Evolutionary conservation across 495 filamentous ascomycete genomes (phyloP), one percentile per base, ranked within the genome.

Genomic region (Sabuloglossum arenarium): DNA sequence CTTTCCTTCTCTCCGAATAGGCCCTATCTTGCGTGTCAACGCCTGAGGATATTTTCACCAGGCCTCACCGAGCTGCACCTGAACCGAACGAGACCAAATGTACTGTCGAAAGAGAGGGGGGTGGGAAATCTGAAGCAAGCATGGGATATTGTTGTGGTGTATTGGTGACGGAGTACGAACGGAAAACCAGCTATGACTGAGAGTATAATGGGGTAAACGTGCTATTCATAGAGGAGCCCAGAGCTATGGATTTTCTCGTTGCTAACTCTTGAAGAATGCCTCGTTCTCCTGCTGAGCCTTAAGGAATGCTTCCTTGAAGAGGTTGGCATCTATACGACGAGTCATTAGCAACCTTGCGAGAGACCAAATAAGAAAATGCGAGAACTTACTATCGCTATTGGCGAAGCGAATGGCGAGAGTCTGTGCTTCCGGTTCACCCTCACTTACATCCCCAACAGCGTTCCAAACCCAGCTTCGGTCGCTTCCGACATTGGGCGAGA

Each of bases 391-490:
- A 65, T 99, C 93, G 61, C 85, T 83, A 75, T 97, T 99, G 70
- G 86, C 89, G 66, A 99, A 95, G 49, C 93, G 88, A 62, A 97
- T 96, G 58, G 93, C 94, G 57, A 99, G 77, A 49, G 93, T 99
- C 65, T 86, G 81, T 32, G 90, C 86, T 75, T 97, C 93, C 30
- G 93, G 86, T 71, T 96, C 90, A 57, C 91, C 93, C 74, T 99
- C 93, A 64, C 86, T 94, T 59, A 97, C 91, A 75, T 99, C 93
- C 52, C 91, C 93, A 58, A 86, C 82, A 57, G 88, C 91, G 67
- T 93, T 97, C 93, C 93, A 99, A 59, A 99, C 91, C 93, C 93
- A 99, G 74, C 84, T 88, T 67, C 93, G 84, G 74, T 99, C 93
- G 64, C 84, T 89, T 60, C 93, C 94, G 60, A 97, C 89, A 70